phyloP scores from a whole-genome alignment of 768 basidiomycete genomes.

The Russula compacta region DNA sequence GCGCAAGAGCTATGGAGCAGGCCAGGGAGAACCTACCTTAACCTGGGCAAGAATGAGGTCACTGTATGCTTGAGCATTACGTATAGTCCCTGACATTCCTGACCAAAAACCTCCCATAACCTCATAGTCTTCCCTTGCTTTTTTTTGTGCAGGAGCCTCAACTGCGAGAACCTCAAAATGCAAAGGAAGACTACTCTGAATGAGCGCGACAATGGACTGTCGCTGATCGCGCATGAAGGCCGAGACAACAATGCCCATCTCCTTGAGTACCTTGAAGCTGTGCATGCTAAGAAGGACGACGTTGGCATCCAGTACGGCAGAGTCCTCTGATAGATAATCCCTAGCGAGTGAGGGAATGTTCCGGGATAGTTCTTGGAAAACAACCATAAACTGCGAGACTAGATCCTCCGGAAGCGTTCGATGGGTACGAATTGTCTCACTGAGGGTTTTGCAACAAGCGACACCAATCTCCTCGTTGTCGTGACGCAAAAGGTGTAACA shows the following conservation, averaged over 20 bases:
- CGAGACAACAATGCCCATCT: conserved; percentile 88
- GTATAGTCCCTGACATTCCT: conserved; percentile 69
- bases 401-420: conserved; percentile 63
- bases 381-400: conserved; percentile 67
- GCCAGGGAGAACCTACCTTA: conserved; percentile 46
- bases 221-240: conserved; percentile 82
- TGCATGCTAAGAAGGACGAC: conserved; percentile 58
- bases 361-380: conserved; percentile 69
- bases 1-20: not conserved
- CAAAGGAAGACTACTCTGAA: conserved; percentile 64
- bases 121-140: conserved; percentile 68
- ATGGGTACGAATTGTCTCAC: conserved; percentile 78
- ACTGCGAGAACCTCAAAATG: conserved; percentile 71
- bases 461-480: conserved; percentile 97
- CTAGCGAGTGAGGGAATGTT: conserved; percentile 66
- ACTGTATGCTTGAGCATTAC: conserved; percentile 62
- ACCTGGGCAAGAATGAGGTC: conserved; percentile 87
- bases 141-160: conserved; percentile 73
- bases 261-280: conserved; percentile 90
- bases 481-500: conserved; percentile 73
- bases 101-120: conserved; percentile 78
- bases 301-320: conserved; percentile 44
- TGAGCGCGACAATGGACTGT: conserved; percentile 49
- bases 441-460: conserved; percentile 81
- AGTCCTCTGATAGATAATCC: conserved; percentile 65